These are phyloP conservation scores for Aurantiochytrium sp. DNA, from an alignment of 108 stramenopile species.

Conservation along the genomic window DNA sequence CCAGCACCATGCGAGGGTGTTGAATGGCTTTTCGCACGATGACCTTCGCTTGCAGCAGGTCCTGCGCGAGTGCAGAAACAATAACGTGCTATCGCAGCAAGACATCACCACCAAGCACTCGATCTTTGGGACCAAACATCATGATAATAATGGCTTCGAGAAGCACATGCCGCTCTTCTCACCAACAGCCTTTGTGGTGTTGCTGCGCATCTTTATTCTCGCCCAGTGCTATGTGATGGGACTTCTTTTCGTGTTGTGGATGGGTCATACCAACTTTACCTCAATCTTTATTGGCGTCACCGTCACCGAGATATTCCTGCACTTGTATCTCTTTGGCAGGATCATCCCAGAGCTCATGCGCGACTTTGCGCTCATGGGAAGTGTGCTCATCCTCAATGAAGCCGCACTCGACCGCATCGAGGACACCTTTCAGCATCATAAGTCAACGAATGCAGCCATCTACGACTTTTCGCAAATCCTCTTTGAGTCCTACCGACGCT, in stretches of 20 bases:
- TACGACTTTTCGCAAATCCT: neutral
- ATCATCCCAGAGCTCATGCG: neutral
- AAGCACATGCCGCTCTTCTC: neutral
- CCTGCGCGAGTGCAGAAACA: neutral
- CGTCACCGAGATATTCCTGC: neutral
- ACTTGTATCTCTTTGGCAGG: neutral
- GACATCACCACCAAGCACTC: neutral
- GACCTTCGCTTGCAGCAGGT: neutral
- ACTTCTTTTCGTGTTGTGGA: neutral
- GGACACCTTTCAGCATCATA: neutral
- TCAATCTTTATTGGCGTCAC: neutral
- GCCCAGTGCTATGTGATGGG: neutral
- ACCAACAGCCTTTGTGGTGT: neutral
- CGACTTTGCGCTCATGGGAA: neutral
- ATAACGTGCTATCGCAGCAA: neutral
- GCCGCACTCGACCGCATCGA: neutral
- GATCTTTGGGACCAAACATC: neutral
- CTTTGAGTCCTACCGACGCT: neutral
- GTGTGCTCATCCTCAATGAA: neutral
- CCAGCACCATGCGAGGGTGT: neutral
- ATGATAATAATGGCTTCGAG: neutral
- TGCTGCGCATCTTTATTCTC: neutral
- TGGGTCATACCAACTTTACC: neutral
- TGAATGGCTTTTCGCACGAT: neutral
- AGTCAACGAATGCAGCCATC: neutral